Base-by-base conservation (phyloP, 2,329 filamentous ascomycete genomes). In the Tolypocladium cylindrosporum region DNA sequence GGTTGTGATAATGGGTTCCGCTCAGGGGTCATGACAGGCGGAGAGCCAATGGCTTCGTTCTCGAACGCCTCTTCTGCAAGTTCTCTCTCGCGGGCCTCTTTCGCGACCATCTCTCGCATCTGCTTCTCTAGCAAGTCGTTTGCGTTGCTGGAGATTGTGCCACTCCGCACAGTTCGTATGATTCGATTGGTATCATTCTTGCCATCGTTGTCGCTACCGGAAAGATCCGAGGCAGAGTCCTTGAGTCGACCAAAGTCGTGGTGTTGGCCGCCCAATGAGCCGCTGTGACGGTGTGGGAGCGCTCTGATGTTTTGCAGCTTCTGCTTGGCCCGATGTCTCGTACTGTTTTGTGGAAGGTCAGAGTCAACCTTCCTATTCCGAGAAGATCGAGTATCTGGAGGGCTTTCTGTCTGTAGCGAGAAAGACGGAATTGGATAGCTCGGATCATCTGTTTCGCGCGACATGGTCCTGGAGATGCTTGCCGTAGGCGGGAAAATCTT, bases 401-500 rank as follows among this genome's bases (percentile, higher is more conserved):
- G 54, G 7, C 48, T 59, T 24, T 69, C 67, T 1, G 64, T 65
- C 48, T 65, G 66, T 34, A 65, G 65, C 4, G 61, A 64, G 34
- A 68, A 68, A 2, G 69, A 62, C 6, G 66, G 62, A 10, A 64
- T 58, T 9, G 61, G 60, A 36, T 65, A 61, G 11, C 57, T 58
- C 13, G 60, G 41, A 14, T 70, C 69, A 6, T 72, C 65, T 0
- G 64, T 64, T 41, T 72, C 69, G 39, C 65, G 65, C 3, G 71
- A 70, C 56, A 68, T 64, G 21, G 71, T 68, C 14, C 68, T 64
- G 39, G 64, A 68, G 43, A 66, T 54, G 27, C 67, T 66, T 41
- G 61, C 64, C 7, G 65, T 63, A 27, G 74, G 72, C 1, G 83
- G 79, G 61, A 89, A 95, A 16, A 97, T 83, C 58, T 82, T 86